These are phyloP conservation scores for Begonia masoniana DNA, from an alignment of 306 rosid genomes.

Conservation along the genomic window DNA sequence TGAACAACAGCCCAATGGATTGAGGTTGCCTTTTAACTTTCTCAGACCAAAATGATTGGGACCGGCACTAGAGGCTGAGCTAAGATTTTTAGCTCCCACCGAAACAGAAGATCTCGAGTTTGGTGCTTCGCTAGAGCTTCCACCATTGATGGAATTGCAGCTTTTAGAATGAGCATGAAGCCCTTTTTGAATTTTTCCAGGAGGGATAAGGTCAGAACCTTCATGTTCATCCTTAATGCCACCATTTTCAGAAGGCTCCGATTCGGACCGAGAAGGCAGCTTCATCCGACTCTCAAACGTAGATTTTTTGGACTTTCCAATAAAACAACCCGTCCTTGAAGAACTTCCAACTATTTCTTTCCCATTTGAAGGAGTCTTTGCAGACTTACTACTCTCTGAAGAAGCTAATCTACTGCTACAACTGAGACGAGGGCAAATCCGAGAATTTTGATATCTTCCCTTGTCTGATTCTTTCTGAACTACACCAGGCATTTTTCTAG, in stretches of 20 bases:
- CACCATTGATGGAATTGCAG: slow-evolving; percentile 18
- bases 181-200: slow-evolving; percentile 33
- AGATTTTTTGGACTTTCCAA: slow-evolving; percentile 43
- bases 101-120: slow-evolving; percentile 19
- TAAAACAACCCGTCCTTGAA: slow-evolving; percentile 34
- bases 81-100: slow-evolving; percentile 25
- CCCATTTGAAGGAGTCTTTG: slow-evolving; percentile 32
- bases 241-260: slow-evolving; percentile 72
- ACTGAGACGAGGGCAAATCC: slow-evolving; percentile 8
- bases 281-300: slow-evolving; percentile 29
- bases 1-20: slow-evolving; percentile 47
- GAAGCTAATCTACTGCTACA: slow-evolving; percentile 11
- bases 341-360: slow-evolving; percentile 75
- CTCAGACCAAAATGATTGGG: slow-evolving; percentile 56
- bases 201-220: no score
- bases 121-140: slow-evolving; percentile 53
- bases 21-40: slow-evolving; percentile 58
- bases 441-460: slow-evolving; percentile 2
- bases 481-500: slow-evolving; percentile 4
- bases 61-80: slow-evolving; percentile 34
- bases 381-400: not conserved
- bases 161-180: slow-evolving; percentile 25
- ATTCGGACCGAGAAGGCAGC: slow-evolving; percentile 39
- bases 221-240: slow-evolving; percentile 62
- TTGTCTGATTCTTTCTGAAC: slow-evolving; percentile 5